phyloP scores from a whole-genome alignment of 345 rosid species.

The Rhodamnia rubescens region DNA sequence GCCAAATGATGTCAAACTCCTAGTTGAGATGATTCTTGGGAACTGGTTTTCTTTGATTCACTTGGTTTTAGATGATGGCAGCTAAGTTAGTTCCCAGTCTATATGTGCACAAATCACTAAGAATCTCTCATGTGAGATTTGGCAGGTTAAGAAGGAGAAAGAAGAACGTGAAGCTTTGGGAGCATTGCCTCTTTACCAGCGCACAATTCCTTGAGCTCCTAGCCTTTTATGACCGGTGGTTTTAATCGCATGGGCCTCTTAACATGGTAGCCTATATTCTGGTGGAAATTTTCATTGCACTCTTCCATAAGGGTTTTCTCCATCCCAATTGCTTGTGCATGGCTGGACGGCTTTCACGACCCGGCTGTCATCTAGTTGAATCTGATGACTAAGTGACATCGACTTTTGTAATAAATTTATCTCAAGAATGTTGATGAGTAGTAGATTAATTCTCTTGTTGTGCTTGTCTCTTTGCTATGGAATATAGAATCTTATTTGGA shows the following conservation, averaged over 20 bases:
- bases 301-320: background rate
- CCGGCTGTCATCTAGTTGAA: background rate
- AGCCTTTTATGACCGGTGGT: background rate
- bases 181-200: conserved; percentile 38
- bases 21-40: background rate
- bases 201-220: conserved; percentile 23
- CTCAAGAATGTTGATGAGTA: background rate
- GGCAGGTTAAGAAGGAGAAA: conserved; percentile 38
- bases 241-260: background rate
- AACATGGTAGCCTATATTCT: background rate
- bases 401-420: background rate
- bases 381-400: background rate
- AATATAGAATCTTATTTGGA: background rate
- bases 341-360: background rate
- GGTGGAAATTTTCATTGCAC: background rate
- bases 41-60: background rate
- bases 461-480: background rate
- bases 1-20: background rate
- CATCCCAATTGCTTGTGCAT: background rate
- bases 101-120: background rate
- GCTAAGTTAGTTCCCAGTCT: background rate
- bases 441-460: background rate
- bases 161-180: conserved; percentile 40
- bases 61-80: background rate
- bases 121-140: background rate